These are phyloP conservation scores for Starmerella stellata DNA, from an alignment of 805 yeast species.

Conservation along the genomic window DNA sequence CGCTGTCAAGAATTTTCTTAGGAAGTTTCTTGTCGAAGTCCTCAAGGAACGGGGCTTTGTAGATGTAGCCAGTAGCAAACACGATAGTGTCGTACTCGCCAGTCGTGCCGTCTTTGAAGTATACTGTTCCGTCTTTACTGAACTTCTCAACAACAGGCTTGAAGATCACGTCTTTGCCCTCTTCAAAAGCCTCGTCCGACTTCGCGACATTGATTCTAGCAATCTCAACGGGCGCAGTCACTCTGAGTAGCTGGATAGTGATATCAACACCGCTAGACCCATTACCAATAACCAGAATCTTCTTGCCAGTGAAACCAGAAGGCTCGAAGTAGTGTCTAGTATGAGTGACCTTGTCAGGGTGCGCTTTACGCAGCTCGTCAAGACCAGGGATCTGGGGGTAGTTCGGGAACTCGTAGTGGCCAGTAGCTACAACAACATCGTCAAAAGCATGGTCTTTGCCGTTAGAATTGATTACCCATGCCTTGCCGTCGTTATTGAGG, in stretches of 20 bases:
- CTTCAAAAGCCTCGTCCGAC: constrained; percentile 24
- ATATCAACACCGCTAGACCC: constrained; percentile 64
- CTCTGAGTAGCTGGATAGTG: constrained; percentile 38
- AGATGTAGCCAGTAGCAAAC: constrained; percentile 61
- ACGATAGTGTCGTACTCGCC: constrained; percentile 37
- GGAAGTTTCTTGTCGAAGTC: constrained; percentile 8
- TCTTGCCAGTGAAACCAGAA: constrained; percentile 28
- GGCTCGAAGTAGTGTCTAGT: constrained; percentile 38
- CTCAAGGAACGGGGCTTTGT: constrained; percentile 45
- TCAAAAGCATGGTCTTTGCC: constrained; percentile 27
- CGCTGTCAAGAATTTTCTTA: constrained; percentile 7
- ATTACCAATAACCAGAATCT: constrained; percentile 52
- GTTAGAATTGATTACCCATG: constrained; percentile 31
- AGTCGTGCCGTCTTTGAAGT: constrained; percentile 33
- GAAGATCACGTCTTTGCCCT: constrained; percentile 27
- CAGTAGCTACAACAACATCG: constrained; percentile 45
- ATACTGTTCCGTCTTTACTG: constrained; percentile 26
- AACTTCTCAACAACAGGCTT: constrained; percentile 18
- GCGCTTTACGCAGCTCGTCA: constrained; percentile 24
- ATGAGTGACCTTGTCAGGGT: constrained; percentile 28
- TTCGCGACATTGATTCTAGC: constrained; percentile 30
- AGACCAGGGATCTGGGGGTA: constrained; percentile 42
- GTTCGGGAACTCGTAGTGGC: constrained; percentile 45
- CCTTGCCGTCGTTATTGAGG: constrained; percentile 22
- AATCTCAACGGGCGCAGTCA: constrained; percentile 29